Base-by-base conservation (phyloP, 352 stramenopile species). In the Pythium grandisporangium region DNA sequence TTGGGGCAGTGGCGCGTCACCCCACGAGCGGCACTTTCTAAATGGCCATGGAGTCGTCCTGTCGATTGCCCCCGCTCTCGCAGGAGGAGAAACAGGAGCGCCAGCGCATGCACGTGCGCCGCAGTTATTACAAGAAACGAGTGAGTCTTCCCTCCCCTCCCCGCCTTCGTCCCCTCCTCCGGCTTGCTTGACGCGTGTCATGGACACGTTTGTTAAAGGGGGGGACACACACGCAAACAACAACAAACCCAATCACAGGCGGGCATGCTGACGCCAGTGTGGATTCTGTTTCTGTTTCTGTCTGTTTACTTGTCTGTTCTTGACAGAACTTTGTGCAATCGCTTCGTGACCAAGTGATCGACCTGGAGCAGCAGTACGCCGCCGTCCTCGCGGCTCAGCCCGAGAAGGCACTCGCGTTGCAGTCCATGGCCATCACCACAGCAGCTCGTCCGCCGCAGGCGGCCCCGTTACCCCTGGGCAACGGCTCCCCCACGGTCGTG, bases 31-130 rank as follows among this genome's bases (percentile, higher is more conserved):
- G n/a, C n/a, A n/a, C n/a, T n/a, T n/a, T n/a, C n/a, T n/a, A n/a
- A n/a, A n/a, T n/a, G n/a, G n/a, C n/a, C n/a, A n/a, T n/a, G n/a
- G n/a, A n/a, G n/a, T n/a, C n/a, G n/a, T n/a, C n/a, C n/a, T n/a
- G n/a, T n/a, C n/a, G n/a, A 13, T 33, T 43, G 17, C 37, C 42
- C 20, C 51, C 47, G 11, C 32, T 65, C 14, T 70, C 59, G 21
- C 29, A 40, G 37, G 60, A 74, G 38, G 48, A 74, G 30, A 69
- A 69, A 34, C 66, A 73, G n/a, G 63, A 59, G 43, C 65, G 68
- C 7, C 70, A 86, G 50, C 68, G 70, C n/a, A 52, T 71, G 46
- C 61, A 84, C 44, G 73, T 84, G 32, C 51, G 53, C 2, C 60
- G 60, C 34, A 70, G 60, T 45, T 70, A 70, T 56, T 70, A 70